Base-by-base conservation (phyloP, 140 eudicot genomes). In the Erigeron philadelphicus region DNA sequence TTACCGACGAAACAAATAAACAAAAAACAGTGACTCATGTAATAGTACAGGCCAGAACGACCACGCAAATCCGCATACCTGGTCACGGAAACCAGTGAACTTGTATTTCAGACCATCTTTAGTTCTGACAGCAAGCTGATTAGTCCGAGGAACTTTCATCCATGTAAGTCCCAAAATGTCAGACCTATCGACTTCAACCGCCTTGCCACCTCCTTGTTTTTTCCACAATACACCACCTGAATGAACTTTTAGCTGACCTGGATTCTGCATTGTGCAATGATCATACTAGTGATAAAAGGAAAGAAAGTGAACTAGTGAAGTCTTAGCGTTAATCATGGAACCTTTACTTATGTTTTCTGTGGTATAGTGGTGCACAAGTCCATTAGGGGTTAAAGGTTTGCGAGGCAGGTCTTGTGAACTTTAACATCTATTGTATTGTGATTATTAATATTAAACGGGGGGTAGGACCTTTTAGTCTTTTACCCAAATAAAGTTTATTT, bases 191-290 rank as follows among this genome's bases (percentile, higher is more conserved):
- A 93, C 94, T 75, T 93, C 97, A 48, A 89, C 90, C 38, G 96
- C 93, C 80, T 89, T 89, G 18, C 99, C 96, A 66, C 99, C 99
- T 0, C 96, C 97, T 78, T 82, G 95, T 79, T 93, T 93, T 82
- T 83, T 93, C 99, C 99, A 93, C 62, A 79, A 54, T 52, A 93
- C 68, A 68, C 96, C 97, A 10, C 90, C 86, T 9, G 97, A 54
- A 72, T 89, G 84, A 75, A 93, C 94, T 67, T 71, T 89, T 8
- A 93, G 84, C 76, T 89, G 96, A 49, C 99, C 99, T 46, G 88
- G 94, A 77, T 85, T 93, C 99, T 93, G 83, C 80, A 83, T 74
- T 31, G 57, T 25, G 46, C 73, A 40, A 41, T 19, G 76, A 44
- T 35, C 49, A 56, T 31, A 57, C 53, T 61, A 47, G 47, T 69